Evolutionary conservation across 257 asterid species (phyloP), one percentile per base, ranked within the genome.

Genomic region (Solanum chmielewskii): DNA sequence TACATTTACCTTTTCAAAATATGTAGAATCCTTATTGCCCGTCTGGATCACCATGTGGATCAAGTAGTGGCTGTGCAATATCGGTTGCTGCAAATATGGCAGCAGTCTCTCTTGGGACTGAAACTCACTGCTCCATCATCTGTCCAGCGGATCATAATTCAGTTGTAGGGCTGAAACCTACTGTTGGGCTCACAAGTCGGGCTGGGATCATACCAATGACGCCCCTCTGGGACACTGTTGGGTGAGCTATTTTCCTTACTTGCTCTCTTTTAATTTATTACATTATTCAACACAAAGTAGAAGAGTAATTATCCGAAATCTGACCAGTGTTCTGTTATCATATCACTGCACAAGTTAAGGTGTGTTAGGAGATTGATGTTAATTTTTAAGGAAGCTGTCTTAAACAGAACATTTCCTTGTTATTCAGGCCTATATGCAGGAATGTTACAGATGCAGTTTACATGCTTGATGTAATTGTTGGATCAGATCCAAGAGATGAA

Each of bases 51-150:
- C 92, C 94, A 0, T 92, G 97, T 59, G 96, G 97, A n/a, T 95
- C 95, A 7, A 94, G 98, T 90, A 92, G 94, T 42, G 96, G 98
- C 37, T 94, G 94, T 37, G 96, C 98, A 42, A 93, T 90, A 78
- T 92, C 98, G 2, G 96, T 92, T 18, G 94, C 96, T 3, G 93
- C 94, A 71, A 94, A 94, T 89, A 90, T 95, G 95, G 94, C 42
- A 2, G 86, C 92, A 16, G 93, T 94, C 42, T 91, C 98, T 6
- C 90, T 92, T 0, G 98, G 98, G 62, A 92, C 94, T 5, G 98
- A 95, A 87, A 94, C 96, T 11, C 88, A 87, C 60, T 91, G 98
- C 87, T 95, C 96, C 75, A 92, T 94, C 45, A 87, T 95, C 29
- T 94, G 98, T 88, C 98, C 98, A 45, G 62, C 95, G 3, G 89